Evolutionary conservation across 805 yeast species (phyloP).

Genomic region (Lachancea sp.): DNA sequence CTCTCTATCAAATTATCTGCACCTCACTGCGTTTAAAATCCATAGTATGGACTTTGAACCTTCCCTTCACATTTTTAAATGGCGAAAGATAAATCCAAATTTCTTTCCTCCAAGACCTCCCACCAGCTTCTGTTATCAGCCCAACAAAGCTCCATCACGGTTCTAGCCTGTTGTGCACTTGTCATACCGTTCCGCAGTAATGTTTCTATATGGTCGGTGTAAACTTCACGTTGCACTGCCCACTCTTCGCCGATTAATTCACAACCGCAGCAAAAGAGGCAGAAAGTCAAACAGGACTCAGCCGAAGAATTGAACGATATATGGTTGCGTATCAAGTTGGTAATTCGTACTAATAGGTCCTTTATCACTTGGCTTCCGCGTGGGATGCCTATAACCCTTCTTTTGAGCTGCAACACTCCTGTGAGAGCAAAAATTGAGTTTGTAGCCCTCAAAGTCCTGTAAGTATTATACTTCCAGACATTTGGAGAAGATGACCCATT

Average conservation of each 20-base stretch:
- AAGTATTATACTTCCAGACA: slow-evolving; percentile 10
- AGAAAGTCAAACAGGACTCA: slow-evolving; percentile 16
- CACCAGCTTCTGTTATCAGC: slow-evolving; percentile 12
- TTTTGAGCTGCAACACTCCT: slow-evolving; percentile 51
- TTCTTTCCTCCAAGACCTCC: slow-evolving; percentile 11
- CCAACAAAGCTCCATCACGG: slow-evolving; percentile 15
- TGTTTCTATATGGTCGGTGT: slow-evolving; percentile 12
- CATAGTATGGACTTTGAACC: too few relatives aligned
- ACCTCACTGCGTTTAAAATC: too few relatives aligned
- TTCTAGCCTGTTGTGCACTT: slow-evolving; percentile 12
- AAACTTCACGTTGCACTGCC: slow-evolving; percentile 11
- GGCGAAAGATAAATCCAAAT: slow-evolving; percentile 17
- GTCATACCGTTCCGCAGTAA: slow-evolving; percentile 12
- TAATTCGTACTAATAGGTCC: slow-evolving; percentile 22
- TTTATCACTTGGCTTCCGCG: slow-evolving; percentile 43
- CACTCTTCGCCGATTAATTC: slow-evolving; percentile 15
- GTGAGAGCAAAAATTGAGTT: slow-evolving; percentile 47
- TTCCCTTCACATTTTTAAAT: too few relatives aligned
- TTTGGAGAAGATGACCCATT: neutral
- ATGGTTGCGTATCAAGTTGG: slow-evolving; percentile 11
- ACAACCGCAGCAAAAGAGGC: slow-evolving; percentile 23
- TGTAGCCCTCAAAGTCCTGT: slow-evolving; percentile 38
- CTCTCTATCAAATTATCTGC: too few relatives aligned
- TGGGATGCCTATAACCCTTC: slow-evolving; percentile 49
- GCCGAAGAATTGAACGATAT: slow-evolving; percentile 14